Percentiles rank a stretch among this genome's conserved stretches.
These are phyloP conservation scores for Ettlia oleoabundans DNA, from an alignment of 139 green algal species.

Conservation along the genomic window DNA sequence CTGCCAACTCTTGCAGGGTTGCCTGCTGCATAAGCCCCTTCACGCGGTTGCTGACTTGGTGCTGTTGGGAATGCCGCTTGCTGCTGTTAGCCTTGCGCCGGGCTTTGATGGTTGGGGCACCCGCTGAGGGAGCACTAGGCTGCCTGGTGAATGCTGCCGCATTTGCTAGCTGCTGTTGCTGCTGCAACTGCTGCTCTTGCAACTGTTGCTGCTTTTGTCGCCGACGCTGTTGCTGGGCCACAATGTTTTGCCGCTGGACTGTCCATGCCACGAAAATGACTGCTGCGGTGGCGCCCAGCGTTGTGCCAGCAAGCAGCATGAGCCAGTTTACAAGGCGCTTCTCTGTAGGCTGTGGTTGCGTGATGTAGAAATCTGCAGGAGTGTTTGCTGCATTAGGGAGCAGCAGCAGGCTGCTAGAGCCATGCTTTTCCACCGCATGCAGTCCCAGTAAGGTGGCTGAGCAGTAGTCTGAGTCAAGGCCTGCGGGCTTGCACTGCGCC, in stretches of 20 bases:
- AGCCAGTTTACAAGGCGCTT: neutral
- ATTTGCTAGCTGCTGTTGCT: too few relatives aligned
- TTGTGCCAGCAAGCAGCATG: neutral
- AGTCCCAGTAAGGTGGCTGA: neutral
- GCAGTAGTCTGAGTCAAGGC: neutral
- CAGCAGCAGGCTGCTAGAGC: neutral
- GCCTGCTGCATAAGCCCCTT: constrained; percentile 5
- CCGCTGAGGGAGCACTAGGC: too few relatives aligned
- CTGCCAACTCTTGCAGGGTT: neutral
- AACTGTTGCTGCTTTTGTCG: constrained; percentile 31
- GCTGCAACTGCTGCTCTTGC: too few relatives aligned
- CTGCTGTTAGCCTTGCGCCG: constrained; percentile 10
- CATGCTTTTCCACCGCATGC: neutral
- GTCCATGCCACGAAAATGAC: neutral
- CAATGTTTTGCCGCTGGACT: neutral
- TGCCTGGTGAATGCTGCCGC: too few relatives aligned
- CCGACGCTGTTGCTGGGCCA: too few relatives aligned
- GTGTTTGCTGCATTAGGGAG: neutral
- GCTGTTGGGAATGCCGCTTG: too few relatives aligned
- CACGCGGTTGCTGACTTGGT: constrained; percentile 20
- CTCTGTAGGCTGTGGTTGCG: neutral
- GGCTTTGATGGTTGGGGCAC: too few relatives aligned
- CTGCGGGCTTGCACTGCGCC: constrained; percentile 21
- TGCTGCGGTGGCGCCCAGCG: neutral
- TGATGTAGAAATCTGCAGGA: neutral